Percentiles rank a stretch among this genome's conserved stretches.
phyloP scores from a whole-genome alignment of 1,284 basidiomycete genomes.

The Marasmius sp. region DNA sequence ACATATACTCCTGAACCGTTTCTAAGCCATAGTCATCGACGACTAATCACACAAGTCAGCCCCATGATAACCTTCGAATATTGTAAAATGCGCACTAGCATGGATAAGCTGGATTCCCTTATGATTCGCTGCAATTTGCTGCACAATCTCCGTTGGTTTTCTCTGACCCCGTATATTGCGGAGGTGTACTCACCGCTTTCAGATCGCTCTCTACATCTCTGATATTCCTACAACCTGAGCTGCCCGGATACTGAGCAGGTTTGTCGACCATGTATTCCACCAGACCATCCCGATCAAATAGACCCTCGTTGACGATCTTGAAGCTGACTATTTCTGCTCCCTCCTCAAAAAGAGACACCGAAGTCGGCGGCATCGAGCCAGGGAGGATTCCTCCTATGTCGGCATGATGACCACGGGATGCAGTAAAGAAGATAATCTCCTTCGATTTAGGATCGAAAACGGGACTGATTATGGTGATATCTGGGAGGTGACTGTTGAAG shows the following conservation, averaged over 20 bases:
- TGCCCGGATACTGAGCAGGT: conserved; percentile 6
- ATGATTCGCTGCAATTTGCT: conserved; percentile 95
- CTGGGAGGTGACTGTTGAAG: conserved; percentile 50
- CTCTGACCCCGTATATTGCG: not conserved
- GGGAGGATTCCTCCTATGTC: conserved; percentile 53
- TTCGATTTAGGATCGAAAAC: conserved; percentile 68
- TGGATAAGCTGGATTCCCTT: conserved; percentile 87
- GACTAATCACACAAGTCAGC: conserved; percentile 40
- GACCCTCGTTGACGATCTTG: conserved; percentile 10
- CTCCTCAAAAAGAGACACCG: conserved; percentile 7
- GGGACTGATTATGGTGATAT: conserved; percentile 89
- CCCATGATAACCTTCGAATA: conserved; percentile 4
- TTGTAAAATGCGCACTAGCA: conserved; percentile 47
- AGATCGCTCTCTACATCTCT: conserved; percentile 10
- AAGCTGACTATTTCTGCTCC: conserved; percentile 10
- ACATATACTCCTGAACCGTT: conserved; percentile 93
- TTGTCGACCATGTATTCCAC: conserved; percentile 6
- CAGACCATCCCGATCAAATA: conserved; percentile 7
- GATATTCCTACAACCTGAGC: conserved; percentile 7
- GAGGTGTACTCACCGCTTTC: conserved; percentile 4
- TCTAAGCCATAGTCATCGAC: conserved; percentile 85
- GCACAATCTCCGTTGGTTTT: not conserved
- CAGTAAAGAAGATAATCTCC: conserved; percentile 91
- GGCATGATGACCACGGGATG: conserved; percentile 87
- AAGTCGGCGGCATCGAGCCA: conserved; percentile 11